Evolutionary conservation across 2,329 filamentous ascomycete species (phyloP), one percentile per base, ranked within the genome.

Genomic region (Emergomyces africanus): DNA sequence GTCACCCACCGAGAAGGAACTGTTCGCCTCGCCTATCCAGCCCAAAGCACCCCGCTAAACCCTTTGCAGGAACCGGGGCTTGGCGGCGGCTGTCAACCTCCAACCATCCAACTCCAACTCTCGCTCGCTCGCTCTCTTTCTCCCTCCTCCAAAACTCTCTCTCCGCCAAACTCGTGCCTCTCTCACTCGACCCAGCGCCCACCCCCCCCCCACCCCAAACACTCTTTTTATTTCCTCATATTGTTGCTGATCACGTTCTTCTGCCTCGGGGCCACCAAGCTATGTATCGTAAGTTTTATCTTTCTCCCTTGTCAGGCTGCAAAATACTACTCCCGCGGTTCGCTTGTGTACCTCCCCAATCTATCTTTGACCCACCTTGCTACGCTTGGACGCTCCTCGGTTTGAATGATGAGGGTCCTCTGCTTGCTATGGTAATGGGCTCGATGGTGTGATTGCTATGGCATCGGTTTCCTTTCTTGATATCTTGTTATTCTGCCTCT

Each of bases 211-310:
- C 57, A 59, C 58, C 55, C 57, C 60, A 48, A 61, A 50, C 51
- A 59, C 37, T 59, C 60, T 64, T 64, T n/a, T 63, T 62, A 63
- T 61, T 63, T 57, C 59, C 58, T 60, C 61, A 57, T 61, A 60
- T 60, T 57, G 59, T 39, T 61, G 66, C 66, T 67, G 68, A 65
- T 67, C 61, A 58, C 60, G 59, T 65, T 63, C 51, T 61, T 63
- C 66, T 65, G 66, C 64, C 65, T 70, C 71, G 75, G 77, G 77
- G 75, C 76, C 74, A 76, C 74, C 75, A 72, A 74, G 75, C 70
- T 74, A 83, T 83, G 81, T 79, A 81, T 75, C 79, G 81, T 83
- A 74, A 81, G 80, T 82, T 67, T 66, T 63, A 66, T 68, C 73
- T 66, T 23, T 64, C 62, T 54, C 60, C 58, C 60, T 60, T 63